A percentile compares a stretch with the other conserved stretches of the same genome.
These are phyloP conservation scores for Pseudisothecium myosuroides DNA, from an alignment of 225 moss, liverwort and hornwort species.

Conservation along the genomic window DNA sequence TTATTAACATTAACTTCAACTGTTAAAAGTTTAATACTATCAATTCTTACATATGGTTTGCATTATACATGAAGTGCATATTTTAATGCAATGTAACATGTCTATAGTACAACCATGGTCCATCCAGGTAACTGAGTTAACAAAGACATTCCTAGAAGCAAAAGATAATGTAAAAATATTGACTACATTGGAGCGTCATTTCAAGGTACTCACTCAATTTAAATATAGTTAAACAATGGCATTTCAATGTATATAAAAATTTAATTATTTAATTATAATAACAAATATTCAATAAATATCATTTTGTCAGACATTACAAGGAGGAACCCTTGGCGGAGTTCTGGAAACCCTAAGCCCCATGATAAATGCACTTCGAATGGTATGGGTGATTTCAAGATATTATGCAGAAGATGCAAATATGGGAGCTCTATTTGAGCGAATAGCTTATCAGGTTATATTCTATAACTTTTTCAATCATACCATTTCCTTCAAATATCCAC, in stretches of 20 bases:
- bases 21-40: no score
- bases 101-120: neutral
- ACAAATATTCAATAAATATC: neutral
- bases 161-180: conserved; percentile 88
- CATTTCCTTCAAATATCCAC: neutral
- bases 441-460: conserved; percentile 50
- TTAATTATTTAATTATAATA: neutral
- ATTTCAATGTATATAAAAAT: neutral
- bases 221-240: neutral
- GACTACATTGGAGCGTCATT: conserved; percentile 71
- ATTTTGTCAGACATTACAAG: conserved; percentile 40
- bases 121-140: conserved; percentile 35
- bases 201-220: conserved; percentile 12
- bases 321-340: conserved; percentile 45
- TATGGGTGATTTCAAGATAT: conserved; percentile 80
- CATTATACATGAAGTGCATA: neutral
- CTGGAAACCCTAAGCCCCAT: conserved; percentile 67
- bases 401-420: conserved; percentile 77
- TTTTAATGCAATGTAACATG: neutral
- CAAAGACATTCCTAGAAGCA: conserved; percentile 69
- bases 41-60: neutral
- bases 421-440: conserved; percentile 59
- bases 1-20: no score
- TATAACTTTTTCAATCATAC: neutral
- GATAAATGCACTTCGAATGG: conserved; percentile 90